phyloP scores from a whole-genome alignment of 768 basidiomycete species.

The Suillus fuscotomentosus region DNA sequence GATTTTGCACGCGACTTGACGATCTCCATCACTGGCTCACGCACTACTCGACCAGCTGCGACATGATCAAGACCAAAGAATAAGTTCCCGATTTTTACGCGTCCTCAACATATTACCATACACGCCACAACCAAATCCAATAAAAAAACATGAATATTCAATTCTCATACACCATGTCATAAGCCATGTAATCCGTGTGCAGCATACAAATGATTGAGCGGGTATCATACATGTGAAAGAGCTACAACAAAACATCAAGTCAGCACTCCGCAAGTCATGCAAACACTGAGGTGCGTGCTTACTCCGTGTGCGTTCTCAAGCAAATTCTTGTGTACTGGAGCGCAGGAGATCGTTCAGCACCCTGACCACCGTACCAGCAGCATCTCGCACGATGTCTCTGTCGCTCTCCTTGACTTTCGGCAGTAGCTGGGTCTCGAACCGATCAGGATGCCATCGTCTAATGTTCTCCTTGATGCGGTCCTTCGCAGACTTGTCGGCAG shows the following conservation, averaged over 20 bases:
- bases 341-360: slow-evolving; percentile 70
- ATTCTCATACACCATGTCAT: slow-evolving; percentile 3
- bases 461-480: slow-evolving; percentile 77
- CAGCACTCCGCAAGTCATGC: slow-evolving; percentile 4
- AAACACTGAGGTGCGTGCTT: slow-evolving; percentile 12
- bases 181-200: slow-evolving; percentile 4
- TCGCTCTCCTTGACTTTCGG: slow-evolving; percentile 63
- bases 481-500: slow-evolving; percentile 52
- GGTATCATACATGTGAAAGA: slow-evolving; percentile 27
- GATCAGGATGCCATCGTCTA: slow-evolving; percentile 79
- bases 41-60: background rate
- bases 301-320: slow-evolving; percentile 31
- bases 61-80: background rate
- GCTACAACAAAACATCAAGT: slow-evolving; percentile 15
- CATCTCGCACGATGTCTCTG: slow-evolving; percentile 64
- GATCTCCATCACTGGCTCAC: background rate
- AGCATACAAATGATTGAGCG: slow-evolving; percentile 31
- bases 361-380: slow-evolving; percentile 71
- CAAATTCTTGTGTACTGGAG: slow-evolving; percentile 39
- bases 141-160: background rate
- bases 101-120: background rate
- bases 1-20: background rate
- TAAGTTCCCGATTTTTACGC: background rate
- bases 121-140: background rate
- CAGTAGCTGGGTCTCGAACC: slow-evolving; percentile 70